A percentile compares a stretch with the other conserved stretches of the same genome.
Evolutionary conservation across 2,329 filamentous ascomycete species (phyloP).

Genomic region (Alternaria triticina): DNA sequence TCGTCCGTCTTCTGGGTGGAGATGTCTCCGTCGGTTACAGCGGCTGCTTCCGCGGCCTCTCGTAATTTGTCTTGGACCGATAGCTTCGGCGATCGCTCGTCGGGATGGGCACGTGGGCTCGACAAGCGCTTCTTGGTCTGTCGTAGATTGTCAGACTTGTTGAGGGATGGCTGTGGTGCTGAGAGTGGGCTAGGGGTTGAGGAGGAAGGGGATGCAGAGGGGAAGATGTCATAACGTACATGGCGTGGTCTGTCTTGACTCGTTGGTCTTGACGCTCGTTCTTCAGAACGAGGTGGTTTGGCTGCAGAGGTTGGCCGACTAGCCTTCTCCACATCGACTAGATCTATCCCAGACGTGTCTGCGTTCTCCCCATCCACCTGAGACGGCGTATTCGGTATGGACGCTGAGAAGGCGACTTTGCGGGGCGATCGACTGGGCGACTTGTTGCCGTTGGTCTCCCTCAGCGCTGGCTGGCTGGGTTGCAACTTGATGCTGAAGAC

Average conservation of each 20-base stretch:
- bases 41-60: conserved; percentile 53
- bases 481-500: conserved; percentile 45
- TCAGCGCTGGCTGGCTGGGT: conserved; percentile 38
- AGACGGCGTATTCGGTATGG: conserved; percentile 43
- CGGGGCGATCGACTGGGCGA: conserved; percentile 47
- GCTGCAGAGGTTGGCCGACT: conserved; percentile 23
- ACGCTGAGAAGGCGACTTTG: conserved; percentile 48
- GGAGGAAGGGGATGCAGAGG: conserved; percentile 21
- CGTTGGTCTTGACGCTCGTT: conserved; percentile 25
- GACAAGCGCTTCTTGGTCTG: conserved; percentile 49
- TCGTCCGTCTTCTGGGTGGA: conserved; percentile 15
- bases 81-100: conserved; percentile 49
- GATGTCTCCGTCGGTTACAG: conserved; percentile 20
- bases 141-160: conserved; percentile 34
- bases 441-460: conserved; percentile 46
- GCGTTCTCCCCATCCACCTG: conserved; percentile 42
- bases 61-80: conserved; percentile 57
- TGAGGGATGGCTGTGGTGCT: conserved; percentile 7
- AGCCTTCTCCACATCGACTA: conserved; percentile 27
- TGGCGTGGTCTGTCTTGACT: conserved; percentile 41
- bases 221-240: conserved; percentile 47
- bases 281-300: conserved; percentile 23
- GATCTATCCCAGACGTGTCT: conserved; percentile 36
- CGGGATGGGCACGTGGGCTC: conserved; percentile 46
- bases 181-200: conserved; percentile 6